A percentile compares a stretch with the other conserved stretches of the same genome.
These are phyloP conservation scores for Hypoxylon sp. DNA, from an alignment of 2,329 filamentous ascomycete genomes.

Conservation along the genomic window DNA sequence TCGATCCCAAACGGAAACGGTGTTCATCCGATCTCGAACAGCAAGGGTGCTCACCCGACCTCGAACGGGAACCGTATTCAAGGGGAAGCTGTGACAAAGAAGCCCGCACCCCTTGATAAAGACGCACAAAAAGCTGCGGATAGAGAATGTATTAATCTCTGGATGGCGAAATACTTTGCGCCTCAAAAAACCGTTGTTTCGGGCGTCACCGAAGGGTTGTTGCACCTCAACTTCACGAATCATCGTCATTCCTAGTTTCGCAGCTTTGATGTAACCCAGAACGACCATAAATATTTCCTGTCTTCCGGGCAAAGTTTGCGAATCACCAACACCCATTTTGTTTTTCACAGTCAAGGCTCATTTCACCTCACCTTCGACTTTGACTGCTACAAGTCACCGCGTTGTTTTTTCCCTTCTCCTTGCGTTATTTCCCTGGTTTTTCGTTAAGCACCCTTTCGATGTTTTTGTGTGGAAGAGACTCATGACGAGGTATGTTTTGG, in stretches of 20 bases:
- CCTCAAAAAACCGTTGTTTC: not conserved
- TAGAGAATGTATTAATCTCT: too few relatives aligned
- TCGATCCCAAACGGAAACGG: too few relatives aligned
- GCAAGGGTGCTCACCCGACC: too few relatives aligned
- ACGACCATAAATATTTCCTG: not conserved
- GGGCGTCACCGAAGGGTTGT: not conserved
- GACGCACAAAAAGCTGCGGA: too few relatives aligned
- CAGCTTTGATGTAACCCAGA: not conserved
- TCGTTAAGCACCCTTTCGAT: not conserved
- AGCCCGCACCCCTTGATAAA: too few relatives aligned
- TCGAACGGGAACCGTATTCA: too few relatives aligned
- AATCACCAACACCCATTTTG: not conserved
- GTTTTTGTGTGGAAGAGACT: not conserved
- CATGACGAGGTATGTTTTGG: not conserved
- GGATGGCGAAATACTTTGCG: too few relatives aligned
- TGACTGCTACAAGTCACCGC: not conserved
- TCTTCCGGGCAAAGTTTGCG: not conserved
- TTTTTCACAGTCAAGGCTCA: not conserved
- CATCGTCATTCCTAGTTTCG: not conserved
- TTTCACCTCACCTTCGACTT: not conserved
- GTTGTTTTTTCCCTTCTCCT: not conserved
- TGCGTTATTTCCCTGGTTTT: not conserved
- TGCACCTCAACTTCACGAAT: not conserved
- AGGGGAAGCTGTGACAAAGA: too few relatives aligned
- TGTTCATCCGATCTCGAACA: too few relatives aligned